Evolutionary conservation across 2,329 filamentous ascomycete genomes (phyloP), one percentile per base, ranked within the genome.

Genomic region (Geosmithia flava): DNA sequence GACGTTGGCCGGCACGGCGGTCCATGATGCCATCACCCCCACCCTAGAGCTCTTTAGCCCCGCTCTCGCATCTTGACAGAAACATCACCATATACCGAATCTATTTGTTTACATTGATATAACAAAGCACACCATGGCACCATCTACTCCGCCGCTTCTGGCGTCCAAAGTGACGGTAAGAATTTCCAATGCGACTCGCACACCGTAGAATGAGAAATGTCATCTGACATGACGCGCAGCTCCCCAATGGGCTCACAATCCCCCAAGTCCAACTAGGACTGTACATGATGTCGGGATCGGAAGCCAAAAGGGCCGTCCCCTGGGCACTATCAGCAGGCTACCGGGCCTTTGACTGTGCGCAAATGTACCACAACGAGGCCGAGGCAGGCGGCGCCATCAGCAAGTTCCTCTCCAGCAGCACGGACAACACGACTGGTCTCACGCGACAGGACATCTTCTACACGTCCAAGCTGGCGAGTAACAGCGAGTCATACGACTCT

Each of bases 381-480:
- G 76, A 86, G 54, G 78, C 81, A 15, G 86, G 85, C 1, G 66
- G 70, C 30, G 81, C 83, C 8, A 83, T 93, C 52, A 60, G 62
- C 2, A 65, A 71, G 19, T 85, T 76, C 54, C 64, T 86, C 3
- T 56, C 63, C 39, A 65, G 65, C 23, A 65, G 65, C 20, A 58
- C 56, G 2, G 64, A 67, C 13, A 78, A 78, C 52, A 66, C 62
- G 0, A 56, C 68, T 0, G 70, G 68, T 0, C 60, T 88, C 27
- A 74, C 70, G 53, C 75, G 87, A 5, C 75, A 81, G 49, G 80
- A 90, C 56, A 69, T 93, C 47, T 87, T 87, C 63, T 90, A 87
- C 62, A 93, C 87, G 0, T 84, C 82, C 37, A 94, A 93, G 67
- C 72, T 93, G 15, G 80, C 79, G 1, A 79, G 73, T 50, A 86